These are phyloP conservation scores for Castanospermum australe DNA, from an alignment of 306 rosid species.

Conservation along the genomic window DNA sequence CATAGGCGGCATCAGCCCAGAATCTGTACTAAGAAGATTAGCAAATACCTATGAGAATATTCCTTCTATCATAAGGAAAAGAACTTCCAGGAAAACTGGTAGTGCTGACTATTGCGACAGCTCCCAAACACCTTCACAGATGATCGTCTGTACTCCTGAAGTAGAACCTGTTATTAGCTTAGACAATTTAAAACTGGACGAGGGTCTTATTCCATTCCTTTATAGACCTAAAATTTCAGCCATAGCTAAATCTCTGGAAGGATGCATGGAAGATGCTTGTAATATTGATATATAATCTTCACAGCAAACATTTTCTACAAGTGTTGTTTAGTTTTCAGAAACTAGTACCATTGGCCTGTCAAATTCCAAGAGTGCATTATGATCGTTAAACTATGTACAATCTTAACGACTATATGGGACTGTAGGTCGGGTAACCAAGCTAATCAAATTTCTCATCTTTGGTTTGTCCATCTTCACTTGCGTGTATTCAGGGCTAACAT, in stretches of 20 bases:
- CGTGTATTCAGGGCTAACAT: too few species aligned
- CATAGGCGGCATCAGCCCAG: constrained; percentile 36
- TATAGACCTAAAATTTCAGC: not conserved
- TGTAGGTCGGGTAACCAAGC: too few species aligned
- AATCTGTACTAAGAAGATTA: constrained; percentile 40
- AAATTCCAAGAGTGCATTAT: too few species aligned
- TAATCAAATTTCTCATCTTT: too few species aligned
- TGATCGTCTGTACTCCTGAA: constrained; percentile 13
- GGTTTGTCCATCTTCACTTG: too few species aligned
- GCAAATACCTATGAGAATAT: constrained; percentile 52
- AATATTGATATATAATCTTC: not conserved
- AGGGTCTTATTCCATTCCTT: constrained; percentile 13
- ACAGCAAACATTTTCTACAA: not conserved
- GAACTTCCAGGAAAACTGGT: constrained; percentile 23
- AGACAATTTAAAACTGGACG: constrained; percentile 3
- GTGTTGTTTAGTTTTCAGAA: not conserved
- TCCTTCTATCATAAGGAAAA: constrained; percentile 66
- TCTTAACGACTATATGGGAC: too few species aligned
- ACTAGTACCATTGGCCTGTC: too few species aligned
- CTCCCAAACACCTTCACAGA: constrained; percentile 3
- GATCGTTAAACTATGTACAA: too few species aligned
- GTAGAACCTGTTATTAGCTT: not conserved
- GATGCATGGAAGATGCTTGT: constrained; percentile 36
- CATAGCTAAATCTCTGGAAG: constrained; percentile 28
- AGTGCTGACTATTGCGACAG: constrained; percentile 5